These are phyloP conservation scores for Domatiomyces catenatus DNA, from an alignment of 2,329 filamentous ascomycete genomes.

Conservation along the genomic window DNA sequence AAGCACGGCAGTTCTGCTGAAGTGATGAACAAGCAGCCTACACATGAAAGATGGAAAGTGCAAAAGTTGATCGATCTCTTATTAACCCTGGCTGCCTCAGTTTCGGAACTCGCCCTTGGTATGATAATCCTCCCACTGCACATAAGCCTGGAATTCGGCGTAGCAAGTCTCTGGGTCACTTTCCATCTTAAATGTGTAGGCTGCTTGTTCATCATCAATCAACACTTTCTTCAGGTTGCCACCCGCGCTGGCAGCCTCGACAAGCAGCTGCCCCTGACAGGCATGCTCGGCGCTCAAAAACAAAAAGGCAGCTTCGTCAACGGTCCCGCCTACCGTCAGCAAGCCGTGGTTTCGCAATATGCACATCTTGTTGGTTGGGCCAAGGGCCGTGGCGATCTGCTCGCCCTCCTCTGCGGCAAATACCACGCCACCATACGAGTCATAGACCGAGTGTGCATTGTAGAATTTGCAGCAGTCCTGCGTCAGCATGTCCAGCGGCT, in stretches of 20 bases:
- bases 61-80: too few species aligned
- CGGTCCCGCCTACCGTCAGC: conserved; percentile 53
- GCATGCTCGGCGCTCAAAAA: conserved; percentile 54
- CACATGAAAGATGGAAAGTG: too few species aligned
- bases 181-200: conserved; percentile 17
- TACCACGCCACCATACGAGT: conserved; percentile 49
- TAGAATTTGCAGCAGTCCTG: conserved; percentile 21
- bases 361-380: conserved; percentile 41
- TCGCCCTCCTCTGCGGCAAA: conserved; percentile 48
- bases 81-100: too few species aligned
- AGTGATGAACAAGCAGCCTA: too few species aligned
- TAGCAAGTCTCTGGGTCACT: conserved; percentile 17
- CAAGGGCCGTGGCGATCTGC: conserved; percentile 48
- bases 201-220: conserved; percentile 32
- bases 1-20: too few species aligned
- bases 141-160: conserved; percentile 19
- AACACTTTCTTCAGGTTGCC: conserved; percentile 36
- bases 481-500: conserved; percentile 54
- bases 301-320: conserved; percentile 59
- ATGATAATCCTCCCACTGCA: conserved; percentile 18
- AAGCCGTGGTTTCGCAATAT: conserved; percentile 60
- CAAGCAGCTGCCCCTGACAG: conserved; percentile 51
- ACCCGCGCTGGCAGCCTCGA: conserved; percentile 45
- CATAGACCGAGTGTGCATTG: conserved; percentile 49
- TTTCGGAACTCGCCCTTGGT: conserved; percentile 18